phyloP scores from a whole-genome alignment of 2,329 filamentous ascomycete species.

The Chrysoporthe puriensis region DNA sequence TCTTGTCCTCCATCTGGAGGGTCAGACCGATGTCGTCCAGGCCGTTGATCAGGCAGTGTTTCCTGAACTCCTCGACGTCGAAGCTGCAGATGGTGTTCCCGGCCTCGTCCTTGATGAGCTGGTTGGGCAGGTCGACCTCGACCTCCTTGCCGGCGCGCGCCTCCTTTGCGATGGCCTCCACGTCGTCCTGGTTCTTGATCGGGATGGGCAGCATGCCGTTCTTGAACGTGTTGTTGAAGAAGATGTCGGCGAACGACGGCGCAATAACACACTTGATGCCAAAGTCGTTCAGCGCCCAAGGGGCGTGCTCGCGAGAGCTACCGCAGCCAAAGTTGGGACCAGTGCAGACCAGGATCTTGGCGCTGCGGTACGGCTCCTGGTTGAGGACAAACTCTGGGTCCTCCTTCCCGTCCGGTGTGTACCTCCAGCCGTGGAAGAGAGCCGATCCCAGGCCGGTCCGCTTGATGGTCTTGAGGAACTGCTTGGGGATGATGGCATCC shows the following conservation, averaged over 20 bases:
- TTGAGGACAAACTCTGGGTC: slow-evolving; percentile 88
- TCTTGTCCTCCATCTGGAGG: slow-evolving; percentile 90
- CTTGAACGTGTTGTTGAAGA: slow-evolving; percentile 99
- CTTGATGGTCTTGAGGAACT: slow-evolving; percentile 99
- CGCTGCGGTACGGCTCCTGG: slow-evolving; percentile 77
- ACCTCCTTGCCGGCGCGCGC: slow-evolving; percentile 80
- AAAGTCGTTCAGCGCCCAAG: slow-evolving; percentile 95
- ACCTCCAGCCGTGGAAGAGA: slow-evolving; percentile 85
- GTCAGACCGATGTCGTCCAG: slow-evolving; percentile 95
- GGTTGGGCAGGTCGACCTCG: slow-evolving; percentile 86
- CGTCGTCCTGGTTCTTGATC: slow-evolving; percentile 67
- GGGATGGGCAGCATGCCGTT: slow-evolving; percentile 95
- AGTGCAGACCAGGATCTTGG: slow-evolving; percentile 90
- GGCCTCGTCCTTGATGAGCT: slow-evolving; percentile 75
- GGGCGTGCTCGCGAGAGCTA: slow-evolving; percentile 89
- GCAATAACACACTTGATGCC: slow-evolving; percentile 94
- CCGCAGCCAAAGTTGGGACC: slow-evolving; percentile 96
- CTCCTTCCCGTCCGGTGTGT: slow-evolving; percentile 71
- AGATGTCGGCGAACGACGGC: slow-evolving; percentile 85
- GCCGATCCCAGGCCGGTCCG: slow-evolving; percentile 88
- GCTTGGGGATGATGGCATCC: slow-evolving; percentile 99
- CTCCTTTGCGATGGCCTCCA: slow-evolving; percentile 75
- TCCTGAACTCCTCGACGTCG: slow-evolving; percentile 90
- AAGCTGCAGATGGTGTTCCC: slow-evolving; percentile 79
- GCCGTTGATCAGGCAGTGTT: slow-evolving; percentile 91